Conservation (phyloP, 768 basidiomycete genomes). For the Tulasnella calospora region DNA sequence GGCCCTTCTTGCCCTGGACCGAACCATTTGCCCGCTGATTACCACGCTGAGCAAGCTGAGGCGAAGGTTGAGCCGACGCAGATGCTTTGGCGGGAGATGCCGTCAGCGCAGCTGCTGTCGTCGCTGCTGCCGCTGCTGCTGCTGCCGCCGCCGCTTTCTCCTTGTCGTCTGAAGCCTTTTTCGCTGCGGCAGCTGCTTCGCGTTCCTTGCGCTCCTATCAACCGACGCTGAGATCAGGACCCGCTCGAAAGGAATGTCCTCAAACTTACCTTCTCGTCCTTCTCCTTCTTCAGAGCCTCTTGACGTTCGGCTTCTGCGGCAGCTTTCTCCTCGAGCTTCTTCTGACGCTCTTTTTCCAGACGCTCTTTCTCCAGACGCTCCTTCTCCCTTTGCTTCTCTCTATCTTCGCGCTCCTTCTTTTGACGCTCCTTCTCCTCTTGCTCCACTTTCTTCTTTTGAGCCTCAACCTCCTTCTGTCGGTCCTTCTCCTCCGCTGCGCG, state of each 20-base stretch:
- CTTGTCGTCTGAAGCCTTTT: conserved; percentile 26
- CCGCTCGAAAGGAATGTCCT: neutral
- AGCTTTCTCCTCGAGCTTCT: conserved; percentile 35
- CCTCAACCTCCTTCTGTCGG: conserved; percentile 53
- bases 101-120: conserved; percentile 25
- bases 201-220: conserved; percentile 21
- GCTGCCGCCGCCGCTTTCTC: conserved; percentile 29
- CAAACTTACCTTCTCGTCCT: conserved; percentile 25
- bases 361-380: conserved; percentile 69
- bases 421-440: conserved; percentile 37
- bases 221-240: neutral
- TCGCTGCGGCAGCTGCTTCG: conserved; percentile 29
- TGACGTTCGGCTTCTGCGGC: conserved; percentile 18
- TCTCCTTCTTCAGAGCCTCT: conserved; percentile 27
- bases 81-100: conserved; percentile 13
- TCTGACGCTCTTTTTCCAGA: conserved; percentile 54
- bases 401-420: conserved; percentile 53
- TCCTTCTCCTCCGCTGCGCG: conserved; percentile 68
- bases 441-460: conserved; percentile 59
- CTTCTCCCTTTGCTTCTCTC: conserved; percentile 51
- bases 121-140: conserved; percentile 31
- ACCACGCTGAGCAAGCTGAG: conserved; percentile 9
- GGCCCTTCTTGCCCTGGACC: conserved; percentile 3
- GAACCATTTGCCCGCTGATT: neutral
- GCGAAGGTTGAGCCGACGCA: neutral